Base-by-base conservation (phyloP, 2,329 filamentous ascomycete genomes). In the Emergomyces orientalis region DNA sequence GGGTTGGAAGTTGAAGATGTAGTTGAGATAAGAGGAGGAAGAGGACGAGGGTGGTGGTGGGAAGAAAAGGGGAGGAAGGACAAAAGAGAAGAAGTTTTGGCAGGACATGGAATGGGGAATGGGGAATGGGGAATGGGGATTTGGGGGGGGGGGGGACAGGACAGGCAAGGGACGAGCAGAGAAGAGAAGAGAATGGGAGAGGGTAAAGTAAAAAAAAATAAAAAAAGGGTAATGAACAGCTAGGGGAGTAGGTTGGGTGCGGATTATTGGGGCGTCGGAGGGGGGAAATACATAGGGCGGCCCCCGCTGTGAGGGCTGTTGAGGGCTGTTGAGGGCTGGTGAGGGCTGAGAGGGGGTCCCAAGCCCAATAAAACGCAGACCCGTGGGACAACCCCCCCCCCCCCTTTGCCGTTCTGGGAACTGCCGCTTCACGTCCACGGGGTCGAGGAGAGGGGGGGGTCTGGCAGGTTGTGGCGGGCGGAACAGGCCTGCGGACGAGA, bases 41-140 rank as follows among this genome's bases (percentile, higher is more conserved):
- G 45, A n/a, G 22, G 45, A 19, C n/a, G 7, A n/a, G 11, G 67
- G 67, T 60, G 60, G 64, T 52, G 66, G 62, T 57, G 25, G 57
- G 59, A 58, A 55, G 62, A 63, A 59, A 63, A 66, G 65, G 67
- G 60, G 62, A 67, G 65, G 66, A 64, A 66, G 65, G 64, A 68
- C 69, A 73, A 71, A 72, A 71, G 71, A 73, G 71, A 73, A 72
- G 74, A 66, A 66, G 65, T 60, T 39, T 41, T 19, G 27, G 43
- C 34, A 13, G 59, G 45, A 19, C 43, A n/a, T 43, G n/a, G n/a
- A n/a, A n/a, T n/a, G 62, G 60, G 63, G 69, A 67, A 69, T 67
- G 70, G 68, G 66, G 68, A n/a, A n/a, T n/a, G 67, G 67, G 69
- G 69, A 68, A 67, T 69, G 68, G 63, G 70, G 70, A 70, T 41